Conservation (phyloP, 176 grass and related monocot genomes). For the Hordeum marinum region DNA sequence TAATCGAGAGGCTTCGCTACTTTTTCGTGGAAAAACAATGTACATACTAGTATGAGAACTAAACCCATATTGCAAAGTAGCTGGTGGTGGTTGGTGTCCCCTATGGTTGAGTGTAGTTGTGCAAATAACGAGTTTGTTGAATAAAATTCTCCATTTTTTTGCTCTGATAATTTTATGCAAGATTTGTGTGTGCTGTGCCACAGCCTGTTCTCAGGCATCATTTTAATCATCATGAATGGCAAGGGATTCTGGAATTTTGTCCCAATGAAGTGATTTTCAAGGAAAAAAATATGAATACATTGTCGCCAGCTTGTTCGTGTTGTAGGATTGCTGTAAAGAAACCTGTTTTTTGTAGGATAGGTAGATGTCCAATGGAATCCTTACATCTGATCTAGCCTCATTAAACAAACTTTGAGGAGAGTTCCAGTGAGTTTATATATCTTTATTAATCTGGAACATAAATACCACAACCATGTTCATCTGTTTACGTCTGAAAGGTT, state of each 20-base stretch:
- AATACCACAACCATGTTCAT: no score
- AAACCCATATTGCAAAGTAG: conserved; percentile 24
- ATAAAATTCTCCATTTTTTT: conserved; percentile 46
- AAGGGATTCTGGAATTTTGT: no score
- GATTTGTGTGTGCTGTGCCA: not conserved
- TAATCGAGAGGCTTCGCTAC: not conserved
- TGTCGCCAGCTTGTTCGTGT: no score
- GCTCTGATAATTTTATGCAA: not conserved
- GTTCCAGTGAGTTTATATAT: not conserved
- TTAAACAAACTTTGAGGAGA: not conserved
- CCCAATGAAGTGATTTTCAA: not conserved
- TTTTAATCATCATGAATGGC: no score
- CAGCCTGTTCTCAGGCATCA: not conserved
- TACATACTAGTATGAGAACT: conserved; percentile 51
- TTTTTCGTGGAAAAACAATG: conserved; percentile 21
- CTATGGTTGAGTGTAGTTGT: conserved; percentile 42
- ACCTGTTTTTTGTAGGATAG: not conserved
- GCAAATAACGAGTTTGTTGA: conserved; percentile 52
- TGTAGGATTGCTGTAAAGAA: not conserved
- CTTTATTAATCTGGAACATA: not conserved
- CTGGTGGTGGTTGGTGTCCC: conserved; percentile 3
- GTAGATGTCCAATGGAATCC: not conserved
- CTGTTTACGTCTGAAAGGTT: no score
- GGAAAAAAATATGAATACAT: not conserved
- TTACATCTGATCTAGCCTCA: not conserved